A percentile compares a stretch with the other conserved stretches of the same genome.
Evolutionary conservation across 1,284 basidiomycete species (phyloP).

Genomic region (Heterobasidion irregulare): DNA sequence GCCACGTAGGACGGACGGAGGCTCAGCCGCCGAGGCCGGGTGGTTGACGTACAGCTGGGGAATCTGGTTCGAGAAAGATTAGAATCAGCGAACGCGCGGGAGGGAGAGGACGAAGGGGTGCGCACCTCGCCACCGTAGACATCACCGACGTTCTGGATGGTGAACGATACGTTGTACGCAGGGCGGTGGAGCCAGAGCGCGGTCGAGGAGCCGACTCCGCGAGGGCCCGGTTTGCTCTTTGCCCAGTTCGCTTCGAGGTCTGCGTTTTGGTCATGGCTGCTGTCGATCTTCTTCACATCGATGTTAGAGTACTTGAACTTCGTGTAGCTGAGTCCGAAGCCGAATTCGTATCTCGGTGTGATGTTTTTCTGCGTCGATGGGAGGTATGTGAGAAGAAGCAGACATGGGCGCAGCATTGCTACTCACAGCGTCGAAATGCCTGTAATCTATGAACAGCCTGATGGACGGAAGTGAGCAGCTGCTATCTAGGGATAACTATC

Average conservation of each 20-base stretch:
- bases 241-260: slow-evolving; percentile 43
- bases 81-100: neutral
- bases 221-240: slow-evolving; percentile 36
- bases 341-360: slow-evolving; percentile 67
- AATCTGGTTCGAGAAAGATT: slow-evolving; percentile 19
- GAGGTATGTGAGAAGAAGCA: slow-evolving; percentile 40
- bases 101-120: neutral
- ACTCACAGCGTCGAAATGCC: slow-evolving; percentile 65
- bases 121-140: slow-evolving; percentile 45
- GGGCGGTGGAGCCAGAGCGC: slow-evolving; percentile 63
- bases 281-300: slow-evolving; percentile 29
- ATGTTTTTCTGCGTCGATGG: slow-evolving; percentile 41
- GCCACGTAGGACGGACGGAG: slow-evolving; percentile 34
- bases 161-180: slow-evolving; percentile 48
- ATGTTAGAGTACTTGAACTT: slow-evolving; percentile 63
- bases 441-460: slow-evolving; percentile 66
- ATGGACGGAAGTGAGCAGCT: neutral
- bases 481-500: too few relatives aligned
- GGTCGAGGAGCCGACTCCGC: slow-evolving; percentile 40
- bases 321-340: slow-evolving; percentile 82
- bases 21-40: slow-evolving; percentile 29
- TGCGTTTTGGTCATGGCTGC: slow-evolving; percentile 24
- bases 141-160: slow-evolving; percentile 48
- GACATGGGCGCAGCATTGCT: slow-evolving; percentile 3
- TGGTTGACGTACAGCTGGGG: slow-evolving; percentile 37